Evolutionary conservation across 495 filamentous ascomycete species (phyloP).

Genomic region (Hyphodiscus hymeniophilus): DNA sequence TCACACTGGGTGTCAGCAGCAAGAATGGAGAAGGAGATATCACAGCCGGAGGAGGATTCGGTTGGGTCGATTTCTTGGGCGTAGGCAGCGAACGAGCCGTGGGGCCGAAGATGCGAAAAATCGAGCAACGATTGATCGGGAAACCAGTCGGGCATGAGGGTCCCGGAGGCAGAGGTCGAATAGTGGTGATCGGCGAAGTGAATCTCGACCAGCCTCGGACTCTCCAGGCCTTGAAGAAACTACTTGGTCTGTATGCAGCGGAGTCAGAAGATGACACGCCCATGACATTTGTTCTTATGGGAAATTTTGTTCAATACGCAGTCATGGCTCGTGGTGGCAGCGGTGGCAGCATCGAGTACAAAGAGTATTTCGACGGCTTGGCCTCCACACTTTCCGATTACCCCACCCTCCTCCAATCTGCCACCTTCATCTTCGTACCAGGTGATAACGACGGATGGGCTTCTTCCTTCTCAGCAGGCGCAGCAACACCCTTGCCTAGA

Average conservation of each 20-base stretch:
- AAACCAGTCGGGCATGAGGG: constrained; percentile 7
- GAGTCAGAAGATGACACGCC: constrained; percentile 58
- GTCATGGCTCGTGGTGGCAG: constrained; percentile 56
- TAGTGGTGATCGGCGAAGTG: constrained; percentile 72
- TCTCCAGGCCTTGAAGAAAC: constrained; percentile 65
- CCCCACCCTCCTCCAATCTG: constrained; percentile 65
- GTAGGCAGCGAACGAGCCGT: constrained; percentile 82
- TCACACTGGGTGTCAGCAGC: constrained; percentile 61
- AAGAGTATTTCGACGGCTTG: constrained; percentile 84
- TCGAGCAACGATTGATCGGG: constrained; percentile 38
- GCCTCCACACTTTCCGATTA: constrained; percentile 79
- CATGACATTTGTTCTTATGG: constrained; percentile 68
- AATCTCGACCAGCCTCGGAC: constrained; percentile 75
- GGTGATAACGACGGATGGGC: constrained; percentile 94
- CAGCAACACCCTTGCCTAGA: constrained; percentile 64
- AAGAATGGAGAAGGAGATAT: constrained; percentile 37
- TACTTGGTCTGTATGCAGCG: constrained; percentile 62
- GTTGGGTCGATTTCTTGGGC: constrained; percentile 94
- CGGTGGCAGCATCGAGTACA: constrained; percentile 80
- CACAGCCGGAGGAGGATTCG: constrained; percentile 72
- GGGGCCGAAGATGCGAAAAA: constrained; percentile 70
- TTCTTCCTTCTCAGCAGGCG: constrained; percentile 78
- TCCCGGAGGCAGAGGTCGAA: constrained; percentile 37
- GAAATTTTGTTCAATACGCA: constrained; percentile 73
- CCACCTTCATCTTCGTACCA: constrained; percentile 86